Evolutionary conservation across 1,139 yeast genomes (phyloP).

Genomic region (Yamadazyma kanchanaburiensis): DNA sequence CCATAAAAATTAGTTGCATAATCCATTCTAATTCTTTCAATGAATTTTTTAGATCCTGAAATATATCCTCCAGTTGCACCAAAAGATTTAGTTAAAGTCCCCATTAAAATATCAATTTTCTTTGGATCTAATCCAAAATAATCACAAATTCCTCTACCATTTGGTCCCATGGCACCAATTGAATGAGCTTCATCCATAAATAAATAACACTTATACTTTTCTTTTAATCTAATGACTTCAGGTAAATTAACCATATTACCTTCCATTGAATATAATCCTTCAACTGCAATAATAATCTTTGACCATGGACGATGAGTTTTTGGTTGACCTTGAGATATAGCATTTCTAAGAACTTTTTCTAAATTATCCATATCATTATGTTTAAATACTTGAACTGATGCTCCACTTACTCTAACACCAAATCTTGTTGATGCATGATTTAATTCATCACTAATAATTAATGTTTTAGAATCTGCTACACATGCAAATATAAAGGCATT

Average conservation of each 20-base stretch:
- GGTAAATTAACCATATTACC: slow-evolving; percentile 93
- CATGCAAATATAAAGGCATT: slow-evolving; percentile 89
- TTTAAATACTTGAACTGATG: slow-evolving; percentile 86
- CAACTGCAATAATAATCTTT: slow-evolving; percentile 88
- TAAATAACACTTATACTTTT: slow-evolving; percentile 83
- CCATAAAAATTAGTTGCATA: slow-evolving; percentile 75
- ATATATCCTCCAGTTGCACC: slow-evolving; percentile 99
- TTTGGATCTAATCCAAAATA: slow-evolving; percentile 77
- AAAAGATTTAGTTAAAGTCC: slow-evolving; percentile 94
- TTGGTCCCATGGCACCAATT: slow-evolving; percentile 94
- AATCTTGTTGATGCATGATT: slow-evolving; percentile 95
- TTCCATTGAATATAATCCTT: slow-evolving; percentile 97
- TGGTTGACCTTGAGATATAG: slow-evolving; percentile 95
- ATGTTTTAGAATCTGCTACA: slow-evolving; percentile 79
- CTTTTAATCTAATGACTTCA: slow-evolving; percentile 64
- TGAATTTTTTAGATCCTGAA: slow-evolving; percentile 66
- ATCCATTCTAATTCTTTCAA: slow-evolving; percentile 70
- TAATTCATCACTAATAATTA: slow-evolving; percentile 89
- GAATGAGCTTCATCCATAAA: slow-evolving; percentile 98
- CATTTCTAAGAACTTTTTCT: slow-evolving; percentile 78
- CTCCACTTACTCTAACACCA: slow-evolving; percentile 91
- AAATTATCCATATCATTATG: slow-evolving; percentile 86
- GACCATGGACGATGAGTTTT: slow-evolving; percentile 97
- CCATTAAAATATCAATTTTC: slow-evolving; percentile 87
- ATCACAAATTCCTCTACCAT: slow-evolving; percentile 93